Percentiles rank a stretch among this genome's conserved stretches.
Evolutionary conservation across 1,139 yeast genomes (phyloP).

Genomic region (Pneumocystis canis): DNA sequence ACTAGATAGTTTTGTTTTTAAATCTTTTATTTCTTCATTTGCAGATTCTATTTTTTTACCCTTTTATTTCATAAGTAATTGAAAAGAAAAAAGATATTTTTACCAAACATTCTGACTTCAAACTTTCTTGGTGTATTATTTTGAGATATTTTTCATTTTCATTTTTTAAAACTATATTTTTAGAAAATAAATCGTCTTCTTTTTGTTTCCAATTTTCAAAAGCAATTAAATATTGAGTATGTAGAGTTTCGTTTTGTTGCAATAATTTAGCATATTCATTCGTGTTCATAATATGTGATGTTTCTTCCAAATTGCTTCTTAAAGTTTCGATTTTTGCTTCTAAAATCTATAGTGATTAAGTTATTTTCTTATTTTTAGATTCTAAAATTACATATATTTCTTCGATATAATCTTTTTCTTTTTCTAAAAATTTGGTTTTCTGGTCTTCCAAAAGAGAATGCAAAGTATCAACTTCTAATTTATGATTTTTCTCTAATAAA

Average conservation of each 20-base stretch:
- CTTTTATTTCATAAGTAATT: conserved; percentile 26
- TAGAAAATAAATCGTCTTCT: conserved; percentile 38
- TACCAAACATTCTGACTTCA: not conserved
- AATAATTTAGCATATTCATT: conserved; percentile 23
- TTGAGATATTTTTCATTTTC: conserved; percentile 15
- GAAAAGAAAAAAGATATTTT: conserved; percentile 5
- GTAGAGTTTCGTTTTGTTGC: conserved; percentile 40
- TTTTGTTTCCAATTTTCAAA: conserved; percentile 52
- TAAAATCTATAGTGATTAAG: conserved; percentile 14
- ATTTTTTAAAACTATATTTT: conserved; percentile 34
- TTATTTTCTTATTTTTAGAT: conserved; percentile 9
- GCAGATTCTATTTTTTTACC: conserved; percentile 10
- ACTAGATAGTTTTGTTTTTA: conserved; percentile 5
- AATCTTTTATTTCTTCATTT: conserved; percentile 9
- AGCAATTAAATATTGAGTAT: conserved; percentile 51
- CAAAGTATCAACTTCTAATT: conserved; percentile 13
- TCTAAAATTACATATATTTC: conserved; percentile 19
- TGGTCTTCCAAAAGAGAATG: conserved; percentile 15
- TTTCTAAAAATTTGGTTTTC: conserved; percentile 10
- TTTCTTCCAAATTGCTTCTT: conserved; percentile 30
- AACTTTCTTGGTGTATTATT: conserved; percentile 10
- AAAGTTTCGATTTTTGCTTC: conserved; percentile 33
- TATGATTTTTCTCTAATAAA: conserved; percentile 14
- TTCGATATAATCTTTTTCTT: conserved; percentile 19
- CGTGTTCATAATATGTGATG: conserved; percentile 19